A percentile compares a stretch with the other conserved stretches of the same genome.
Evolutionary conservation across 495 filamentous ascomycete species (phyloP).

Genomic region (Oidiodendron maius): DNA sequence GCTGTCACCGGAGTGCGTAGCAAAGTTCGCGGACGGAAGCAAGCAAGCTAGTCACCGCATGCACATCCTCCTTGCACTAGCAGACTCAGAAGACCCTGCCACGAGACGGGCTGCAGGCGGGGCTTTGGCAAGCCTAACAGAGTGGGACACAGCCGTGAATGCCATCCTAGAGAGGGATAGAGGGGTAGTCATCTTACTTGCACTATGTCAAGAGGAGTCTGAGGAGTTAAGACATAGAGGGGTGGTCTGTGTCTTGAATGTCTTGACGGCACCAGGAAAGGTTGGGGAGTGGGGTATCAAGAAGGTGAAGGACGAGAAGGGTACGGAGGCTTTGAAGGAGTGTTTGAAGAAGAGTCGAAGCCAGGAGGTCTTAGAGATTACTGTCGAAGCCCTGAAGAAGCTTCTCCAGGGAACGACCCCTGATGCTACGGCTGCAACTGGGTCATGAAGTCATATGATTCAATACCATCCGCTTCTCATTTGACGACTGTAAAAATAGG

Average conservation of each 20-base stretch:
- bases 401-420: too few species aligned
- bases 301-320: conserved; percentile 44
- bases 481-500: too few species aligned
- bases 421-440: too few species aligned
- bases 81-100: conserved; percentile 73
- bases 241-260: conserved; percentile 65
- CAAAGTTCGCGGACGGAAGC: conserved; percentile 67
- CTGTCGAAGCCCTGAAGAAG: conserved; percentile 32
- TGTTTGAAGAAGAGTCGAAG: conserved; percentile 59
- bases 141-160: conserved; percentile 65
- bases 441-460: too few species aligned
- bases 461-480: too few species aligned
- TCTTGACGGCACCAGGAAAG: conserved; percentile 46
- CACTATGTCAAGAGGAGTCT: conserved; percentile 67
- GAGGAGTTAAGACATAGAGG: conserved; percentile 75
- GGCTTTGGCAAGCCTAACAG: conserved; percentile 76
- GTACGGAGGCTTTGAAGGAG: conserved; percentile 53
- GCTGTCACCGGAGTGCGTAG: conserved; percentile 64
- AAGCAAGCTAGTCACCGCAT: conserved; percentile 63
- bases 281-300: conserved; percentile 35
- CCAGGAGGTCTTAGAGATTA: conserved; percentile 57
- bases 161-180: conserved; percentile 62
- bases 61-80: conserved; percentile 77
- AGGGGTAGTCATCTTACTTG: conserved; percentile 64
- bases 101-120: conserved; percentile 84